Evolutionary conservation across 441 rosid genomes (phyloP).

Genomic region (Populus hybrid): DNA sequence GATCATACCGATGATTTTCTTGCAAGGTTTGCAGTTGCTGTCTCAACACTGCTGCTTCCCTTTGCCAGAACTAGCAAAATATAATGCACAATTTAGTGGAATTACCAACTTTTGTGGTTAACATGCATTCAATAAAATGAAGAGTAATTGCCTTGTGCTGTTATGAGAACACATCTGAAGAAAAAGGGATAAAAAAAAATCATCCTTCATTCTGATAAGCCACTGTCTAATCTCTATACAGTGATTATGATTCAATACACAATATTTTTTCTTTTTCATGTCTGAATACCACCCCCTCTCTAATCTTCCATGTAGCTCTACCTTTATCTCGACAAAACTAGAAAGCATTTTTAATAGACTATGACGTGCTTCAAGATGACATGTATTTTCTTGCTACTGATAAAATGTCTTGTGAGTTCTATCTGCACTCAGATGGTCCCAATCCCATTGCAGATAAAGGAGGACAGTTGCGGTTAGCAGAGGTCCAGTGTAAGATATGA

Average conservation of each 20-base stretch:
- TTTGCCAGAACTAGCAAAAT: conserved; percentile 72
- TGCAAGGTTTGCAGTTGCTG: conserved; percentile 77
- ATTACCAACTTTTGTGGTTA: neutral
- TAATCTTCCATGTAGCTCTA: neutral
- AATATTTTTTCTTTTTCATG: neutral
- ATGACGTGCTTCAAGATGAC: neutral
- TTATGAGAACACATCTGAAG: neutral
- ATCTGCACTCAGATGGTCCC: neutral
- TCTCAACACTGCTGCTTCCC: conserved; percentile 80
- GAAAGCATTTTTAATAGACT: neutral
- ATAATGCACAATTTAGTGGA: conserved; percentile 16
- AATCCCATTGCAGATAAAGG: neutral
- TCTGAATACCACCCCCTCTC: neutral
- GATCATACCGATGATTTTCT: conserved; percentile 73
- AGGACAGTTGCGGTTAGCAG: neutral
- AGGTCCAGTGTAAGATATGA: neutral
- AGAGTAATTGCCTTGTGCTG: neutral
- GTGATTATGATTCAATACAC: neutral
- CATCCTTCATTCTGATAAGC: no score
- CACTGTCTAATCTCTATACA: no score
- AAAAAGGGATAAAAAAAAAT: no score
- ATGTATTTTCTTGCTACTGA: neutral
- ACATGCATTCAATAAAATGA: neutral
- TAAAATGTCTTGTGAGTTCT: neutral
- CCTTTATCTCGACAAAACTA: neutral